Evolutionary conservation across 768 basidiomycete genomes (phyloP), one percentile per base, ranked within the genome.

Genomic region (Tylopilus sp.): DNA sequence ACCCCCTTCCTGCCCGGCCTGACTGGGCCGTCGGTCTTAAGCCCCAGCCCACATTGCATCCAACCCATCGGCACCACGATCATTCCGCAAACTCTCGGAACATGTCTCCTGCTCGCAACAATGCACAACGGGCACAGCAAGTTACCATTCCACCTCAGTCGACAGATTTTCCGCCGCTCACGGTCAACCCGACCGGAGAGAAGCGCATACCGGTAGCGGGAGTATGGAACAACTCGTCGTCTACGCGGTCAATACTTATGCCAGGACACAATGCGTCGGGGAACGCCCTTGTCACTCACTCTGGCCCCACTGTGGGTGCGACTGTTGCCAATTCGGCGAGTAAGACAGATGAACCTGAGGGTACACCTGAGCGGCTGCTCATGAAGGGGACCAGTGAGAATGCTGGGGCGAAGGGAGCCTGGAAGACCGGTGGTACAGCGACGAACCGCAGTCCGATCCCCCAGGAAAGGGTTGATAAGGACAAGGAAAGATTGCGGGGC

Each of bases 11-110:
- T 4, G 73, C 88, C 3, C 78, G 91, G 51, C 91, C 91, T 36
- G 91, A 93, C 65, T 93, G 91, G 91, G 90, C 91, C 17, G 87
- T 92, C 4, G 88, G 88, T 15, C 74, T 92, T 30, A 89, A 86
- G 65, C 80, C 88, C 0, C 85, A 88, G 53, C 83, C 85, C 25
- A 86, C 81, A 12, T 67, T 87, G 23, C 79, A 86, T 56, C 41
- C 77, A 26, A 69, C 77, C 1, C 71, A 71, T 21, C 76, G 82
- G 10, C 79, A 82, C 61, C 80, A 81, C 52, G 81, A 85, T 43
- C 74, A 77, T 57, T 59, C 67, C 13, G 58, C 66, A 39, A 64
- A 65, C 39, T 57, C 73, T 30, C 71, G 70, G 48, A 73, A 65
- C 10, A 72, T 75, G 62, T 70, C 74, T 0, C 76, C 75, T 23